Base-by-base conservation (phyloP, 352 stramenopile species). In the Globisporangium carolinianum region DNA sequence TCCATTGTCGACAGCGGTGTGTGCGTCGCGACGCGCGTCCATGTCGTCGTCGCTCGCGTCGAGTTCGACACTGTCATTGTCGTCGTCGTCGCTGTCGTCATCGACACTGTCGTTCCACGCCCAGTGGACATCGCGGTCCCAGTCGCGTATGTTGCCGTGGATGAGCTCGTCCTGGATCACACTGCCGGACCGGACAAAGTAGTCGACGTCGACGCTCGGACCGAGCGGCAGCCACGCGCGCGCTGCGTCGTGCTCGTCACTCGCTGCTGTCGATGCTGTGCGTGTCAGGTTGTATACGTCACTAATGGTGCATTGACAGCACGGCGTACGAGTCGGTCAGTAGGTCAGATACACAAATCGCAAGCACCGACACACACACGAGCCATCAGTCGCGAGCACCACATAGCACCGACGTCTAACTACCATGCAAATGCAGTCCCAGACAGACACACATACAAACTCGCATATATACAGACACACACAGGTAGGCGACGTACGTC, bases 41-140 rank as follows among this genome's bases (percentile, higher is more conserved):
- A 24, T 24, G 14, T 82, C 69, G 35, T 82, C 71, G 8, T 79
- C 75, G 5, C 71, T 72, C 7, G 15, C 45, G 17, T 73, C 67
- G 6, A 73, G 68, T 11, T 77, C 62, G 46, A 12, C 11, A 7
- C 39, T 43, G 7, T 82, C 65, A 3, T 48, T 45, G 17, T 35
- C 18, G 0, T 12, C 45, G 32, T 52, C 51, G 10, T 54, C 55
- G 0, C 35, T 54, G 15, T 55, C 55, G 1, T 58, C 60, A 3
- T 61, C 54, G 1, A 43, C 60, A 2, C 51, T 42, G 37, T 61
- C 54, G 37, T 45, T 57, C 54, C 54, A 61, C 12, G 53, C 39
- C 54, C 43, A 60, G 8, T 15, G 36, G 10, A 53, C 10, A 5
- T 58, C 54, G 7, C 14, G 38, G 36, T 43, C 36, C 60, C 60